Base-by-base conservation (phyloP, 2,329 filamentous ascomycete genomes). In the Penicillium sp. region DNA sequence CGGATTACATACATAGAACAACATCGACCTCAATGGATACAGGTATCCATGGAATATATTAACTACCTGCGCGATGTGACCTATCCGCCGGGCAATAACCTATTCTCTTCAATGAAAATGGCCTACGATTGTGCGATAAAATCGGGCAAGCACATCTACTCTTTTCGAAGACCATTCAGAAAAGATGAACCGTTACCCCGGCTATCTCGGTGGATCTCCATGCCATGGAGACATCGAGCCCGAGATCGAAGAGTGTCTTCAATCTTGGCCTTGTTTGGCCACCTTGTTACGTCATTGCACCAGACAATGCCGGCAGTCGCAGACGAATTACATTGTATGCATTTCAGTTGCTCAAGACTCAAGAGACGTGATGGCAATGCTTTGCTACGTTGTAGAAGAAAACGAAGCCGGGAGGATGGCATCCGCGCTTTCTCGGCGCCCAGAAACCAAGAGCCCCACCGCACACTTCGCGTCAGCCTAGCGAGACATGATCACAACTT, bases 401-500 rank as follows among this genome's bases (percentile, higher is more conserved):
- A 28, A 5, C 12, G 5, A 10, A 19, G 27, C 18, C 35, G 13
- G 16, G 38, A 38, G 14, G 35, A 22, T n/a, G 29, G 12, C 29
- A 31, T 25, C 22, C 22, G 22, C 22, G 3, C 22, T 6, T 25
- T 25, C 4, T 7, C 22, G 22, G 22, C 22, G 22, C 22, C 22
- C 22, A 31, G 29, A 31, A 13, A n/a, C 12, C 12, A 44, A 28
- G 11, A 41, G 56, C 56, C 56, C 58, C 58, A 58, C 56, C 18
- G 6, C 12, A 33, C 19, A 50, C 31, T 54, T 56, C 52, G 46
- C 52, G 56, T 60, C 52, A 55, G 52, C 54, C 34, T 18, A 16
- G 29, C 12, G 37, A 25, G 22, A 41, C 31, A 41, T 46, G 48
- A 48, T 46, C 27, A 27, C 27, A 19, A 31, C 13, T 34, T 41